A percentile compares a stretch with the other conserved stretches of the same genome.
Conservation (phyloP, 768 basidiomycete genomes). For the Gloeopeniophorella convolvens region DNA sequence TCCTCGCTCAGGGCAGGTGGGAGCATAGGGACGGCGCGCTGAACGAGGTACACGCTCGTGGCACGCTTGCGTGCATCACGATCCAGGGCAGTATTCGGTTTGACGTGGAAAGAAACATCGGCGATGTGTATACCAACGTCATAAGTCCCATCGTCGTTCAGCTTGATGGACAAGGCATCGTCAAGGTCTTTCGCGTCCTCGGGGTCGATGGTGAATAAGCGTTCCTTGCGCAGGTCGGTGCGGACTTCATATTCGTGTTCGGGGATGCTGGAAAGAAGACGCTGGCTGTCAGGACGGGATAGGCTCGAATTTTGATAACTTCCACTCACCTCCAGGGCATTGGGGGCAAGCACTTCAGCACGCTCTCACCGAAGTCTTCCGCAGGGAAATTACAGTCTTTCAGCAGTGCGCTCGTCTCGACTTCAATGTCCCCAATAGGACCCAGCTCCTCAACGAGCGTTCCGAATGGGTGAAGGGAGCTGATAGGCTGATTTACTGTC, state of each 20-base stretch:
- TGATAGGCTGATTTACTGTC: conserved; percentile 58
- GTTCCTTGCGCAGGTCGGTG: conserved; percentile 77
- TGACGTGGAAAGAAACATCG: conserved; percentile 93
- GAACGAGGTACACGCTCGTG: conserved; percentile 94
- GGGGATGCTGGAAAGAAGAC: conserved; percentile 54
- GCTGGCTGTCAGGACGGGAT: conserved; percentile 18
- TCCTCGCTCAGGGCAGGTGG: conserved; percentile 91
- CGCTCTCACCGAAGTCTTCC: conserved; percentile 93
- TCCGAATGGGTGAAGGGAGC: conserved; percentile 97
- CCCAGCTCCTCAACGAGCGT: conserved; percentile 97
- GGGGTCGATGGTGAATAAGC: conserved; percentile 94
- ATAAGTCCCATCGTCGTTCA: conserved; percentile 87
- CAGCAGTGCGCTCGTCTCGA: conserved; percentile 93
- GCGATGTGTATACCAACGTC: conserved; percentile 94
- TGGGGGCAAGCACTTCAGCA: conserved; percentile 92
- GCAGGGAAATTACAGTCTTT: conserved; percentile 99
- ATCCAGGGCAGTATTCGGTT: conserved; percentile 93
- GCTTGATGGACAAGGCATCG: conserved; percentile 86
- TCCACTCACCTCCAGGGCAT: conserved; percentile 90
- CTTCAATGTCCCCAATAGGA: conserved; percentile 96
- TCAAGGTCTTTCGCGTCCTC: conserved; percentile 86
- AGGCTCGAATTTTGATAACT: not conserved
- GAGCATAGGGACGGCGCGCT: conserved; percentile 95
- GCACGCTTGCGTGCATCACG: conserved; percentile 97
- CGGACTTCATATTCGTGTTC: conserved; percentile 85